A percentile compares a stretch with the other conserved stretches of the same genome.
phyloP scores from a whole-genome alignment of 2,329 filamentous ascomycete genomes.

The Colletotrichum chrysophilum region DNA sequence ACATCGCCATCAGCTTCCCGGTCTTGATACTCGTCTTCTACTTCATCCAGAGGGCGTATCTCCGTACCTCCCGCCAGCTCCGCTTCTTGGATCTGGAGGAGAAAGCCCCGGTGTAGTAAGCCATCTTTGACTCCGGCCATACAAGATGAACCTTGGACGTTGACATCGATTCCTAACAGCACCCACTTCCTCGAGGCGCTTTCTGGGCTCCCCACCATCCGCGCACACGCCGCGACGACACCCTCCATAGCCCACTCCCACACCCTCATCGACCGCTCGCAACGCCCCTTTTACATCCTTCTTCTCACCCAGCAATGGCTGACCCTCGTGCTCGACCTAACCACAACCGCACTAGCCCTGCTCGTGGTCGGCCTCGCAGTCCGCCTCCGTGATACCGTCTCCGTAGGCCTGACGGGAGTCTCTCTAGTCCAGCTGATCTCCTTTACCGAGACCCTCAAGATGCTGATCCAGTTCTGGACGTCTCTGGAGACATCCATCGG shows the following conservation, averaged over 20 bases:
- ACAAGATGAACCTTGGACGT: not conserved
- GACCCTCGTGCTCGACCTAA: slow-evolving; percentile 54
- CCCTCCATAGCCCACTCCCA: slow-evolving; percentile 48
- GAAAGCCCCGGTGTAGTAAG: slow-evolving; percentile 44
- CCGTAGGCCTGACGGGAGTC: slow-evolving; percentile 26
- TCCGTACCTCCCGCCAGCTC: slow-evolving; percentile 47
- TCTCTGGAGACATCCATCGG: slow-evolving; percentile 33
- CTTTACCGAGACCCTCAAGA: slow-evolving; percentile 36
- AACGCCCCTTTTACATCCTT: slow-evolving; percentile 63
- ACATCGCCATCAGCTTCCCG: slow-evolving; percentile 41
- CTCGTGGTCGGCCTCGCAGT: slow-evolving; percentile 52
- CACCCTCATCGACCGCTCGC: slow-evolving; percentile 56
- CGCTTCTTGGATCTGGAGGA: slow-evolving; percentile 47
- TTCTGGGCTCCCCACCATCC: slow-evolving; percentile 52
- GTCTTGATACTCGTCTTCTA: slow-evolving; percentile 30
- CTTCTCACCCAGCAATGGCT: slow-evolving; percentile 64
- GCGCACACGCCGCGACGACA: slow-evolving; percentile 59
- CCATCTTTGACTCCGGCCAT: slow-evolving; percentile 23
- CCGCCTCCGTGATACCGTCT: slow-evolving; percentile 14
- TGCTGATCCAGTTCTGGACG: slow-evolving; percentile 38
- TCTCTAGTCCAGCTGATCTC: slow-evolving; percentile 35
- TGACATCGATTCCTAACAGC: not conserved
- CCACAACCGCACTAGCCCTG: slow-evolving; percentile 50
- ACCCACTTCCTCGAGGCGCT: slow-evolving; percentile 51
- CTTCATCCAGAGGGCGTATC: slow-evolving; percentile 41